Conservation (phyloP, 2,329 filamentous ascomycete species). For the Hypoxylon sp. region DNA sequence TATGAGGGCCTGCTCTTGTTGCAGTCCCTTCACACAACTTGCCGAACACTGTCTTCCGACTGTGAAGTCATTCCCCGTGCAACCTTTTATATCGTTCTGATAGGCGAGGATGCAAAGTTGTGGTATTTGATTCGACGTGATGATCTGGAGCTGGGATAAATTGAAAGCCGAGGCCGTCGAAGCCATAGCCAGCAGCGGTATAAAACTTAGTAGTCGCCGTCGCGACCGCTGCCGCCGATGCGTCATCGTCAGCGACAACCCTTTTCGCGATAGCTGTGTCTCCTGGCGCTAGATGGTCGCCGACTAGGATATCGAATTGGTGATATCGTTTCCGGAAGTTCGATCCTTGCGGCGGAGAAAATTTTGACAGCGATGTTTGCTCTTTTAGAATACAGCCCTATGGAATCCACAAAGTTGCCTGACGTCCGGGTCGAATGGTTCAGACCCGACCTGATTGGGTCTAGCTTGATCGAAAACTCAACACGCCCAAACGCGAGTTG, state of each 20-base stretch:
- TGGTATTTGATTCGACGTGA: slow-evolving; percentile 49
- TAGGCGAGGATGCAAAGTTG: slow-evolving; percentile 50
- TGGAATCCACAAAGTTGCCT: slow-evolving; percentile 20
- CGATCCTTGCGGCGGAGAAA: slow-evolving; percentile 1
- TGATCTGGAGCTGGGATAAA: slow-evolving; percentile 50
- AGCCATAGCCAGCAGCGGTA: slow-evolving; percentile 41
- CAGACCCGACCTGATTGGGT: slow-evolving; percentile 19
- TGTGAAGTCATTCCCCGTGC: slow-evolving; percentile 47
- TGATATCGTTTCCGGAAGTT: slow-evolving; percentile 9
- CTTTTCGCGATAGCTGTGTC: slow-evolving; percentile 8
- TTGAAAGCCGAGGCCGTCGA: slow-evolving; percentile 49
- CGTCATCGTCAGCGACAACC: slow-evolving; percentile 32
- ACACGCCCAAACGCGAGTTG: slow-evolving; percentile 48
- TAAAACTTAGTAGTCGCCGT: slow-evolving; percentile 40
- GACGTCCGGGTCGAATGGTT: slow-evolving; percentile 17
- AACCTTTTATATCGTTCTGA: slow-evolving; percentile 47
- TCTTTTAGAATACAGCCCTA: slow-evolving; percentile 9
- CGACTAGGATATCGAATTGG: slow-evolving; percentile 11
- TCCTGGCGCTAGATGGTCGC: slow-evolving; percentile 5
- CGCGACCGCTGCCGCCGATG: slow-evolving; percentile 40
- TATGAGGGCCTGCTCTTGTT: slow-evolving; percentile 39
- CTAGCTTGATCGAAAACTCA: slow-evolving; percentile 38
- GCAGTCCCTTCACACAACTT: slow-evolving; percentile 49
- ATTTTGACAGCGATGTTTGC: slow-evolving; percentile 8
- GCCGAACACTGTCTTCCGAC: slow-evolving; percentile 47